Evolutionary conservation across 441 rosid genomes (phyloP), one percentile per base, ranked within the genome.

Genomic region (Populus hybrid): DNA sequence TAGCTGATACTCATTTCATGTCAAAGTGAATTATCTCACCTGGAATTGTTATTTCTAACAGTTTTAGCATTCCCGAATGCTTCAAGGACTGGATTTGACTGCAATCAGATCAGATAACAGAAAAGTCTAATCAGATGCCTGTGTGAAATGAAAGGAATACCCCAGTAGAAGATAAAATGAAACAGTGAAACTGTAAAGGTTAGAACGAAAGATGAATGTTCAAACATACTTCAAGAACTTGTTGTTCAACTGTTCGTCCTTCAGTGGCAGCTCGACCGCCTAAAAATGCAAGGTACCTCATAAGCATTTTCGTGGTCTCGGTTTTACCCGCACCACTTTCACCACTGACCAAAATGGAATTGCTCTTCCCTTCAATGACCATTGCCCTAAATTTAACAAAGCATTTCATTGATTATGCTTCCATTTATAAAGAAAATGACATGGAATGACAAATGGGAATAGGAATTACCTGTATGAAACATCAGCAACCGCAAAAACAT

Each of bases 311-410:
- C 5, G 98, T 93, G 72, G 98, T 91, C 90, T 91, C 98, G 11
- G 98, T 95, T 88, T 95, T 95, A 75, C 99, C 99, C 6, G 99
- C 98, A 82, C 99, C 99, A 77, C 99, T 95, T 87, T 95, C 98
- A 11, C 99, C 99, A 83, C 99, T 95, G 78, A 93, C 99, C 84
- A 95, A 90, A 86, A 95, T 95, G 5, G 98, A 92, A 87, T 95
- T 95, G 89, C 99, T 93, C 82, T 93, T 95, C 53, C 87, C 83
- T 84, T 93, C 99, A 68, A 90, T 86, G 67, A 95, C 61, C 97
- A 95, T 95, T 16, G 97, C 98, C 93, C 99, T 95, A 85, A 68
- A 73, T 71, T 68, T 24, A 66, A 71, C 66, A 74, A 2, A 74
- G 77, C 59, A 38, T 75, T 71, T 66, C 29, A 59, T 29, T 73